Conservation (phyloP, 768 basidiomycete species). For the Hirschioporus abietinus region DNA sequence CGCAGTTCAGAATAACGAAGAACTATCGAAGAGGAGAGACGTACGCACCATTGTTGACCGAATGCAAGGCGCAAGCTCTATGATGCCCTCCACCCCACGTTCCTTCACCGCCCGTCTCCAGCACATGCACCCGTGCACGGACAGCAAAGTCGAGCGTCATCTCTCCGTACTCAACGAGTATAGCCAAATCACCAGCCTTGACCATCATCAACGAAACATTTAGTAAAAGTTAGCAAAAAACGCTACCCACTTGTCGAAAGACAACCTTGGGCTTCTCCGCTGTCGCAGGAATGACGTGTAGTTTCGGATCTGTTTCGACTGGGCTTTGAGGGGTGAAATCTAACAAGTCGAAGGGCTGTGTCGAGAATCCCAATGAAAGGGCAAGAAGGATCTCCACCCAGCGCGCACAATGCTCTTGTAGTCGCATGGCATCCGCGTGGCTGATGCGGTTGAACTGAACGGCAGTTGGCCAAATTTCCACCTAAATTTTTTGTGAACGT, state of each 20-base stretch:
- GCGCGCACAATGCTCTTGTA: constrained; percentile 18
- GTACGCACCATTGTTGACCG: constrained; percentile 50
- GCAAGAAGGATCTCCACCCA: constrained; percentile 27
- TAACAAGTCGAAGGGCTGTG: constrained; percentile 4
- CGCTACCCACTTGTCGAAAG: constrained; percentile 42
- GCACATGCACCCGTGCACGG: too few species aligned
- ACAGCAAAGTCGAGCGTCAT: too few species aligned
- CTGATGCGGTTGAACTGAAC: constrained; percentile 49
- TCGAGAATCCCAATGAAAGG: constrained; percentile 14
- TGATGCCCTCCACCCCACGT: too few species aligned
- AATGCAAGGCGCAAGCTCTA: constrained; percentile 44
- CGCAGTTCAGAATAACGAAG: not conserved
- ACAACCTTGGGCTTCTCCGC: too few species aligned
- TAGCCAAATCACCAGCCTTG: constrained; percentile 58
- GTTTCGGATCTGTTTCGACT: too few species aligned
- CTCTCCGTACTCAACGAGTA: constrained; percentile 61
- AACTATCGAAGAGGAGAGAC: not conserved
- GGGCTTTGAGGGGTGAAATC: too few species aligned
- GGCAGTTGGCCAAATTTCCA: constrained; percentile 67
- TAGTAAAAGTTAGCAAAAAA: not conserved
- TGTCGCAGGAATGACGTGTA: too few species aligned
- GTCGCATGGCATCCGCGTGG: constrained; percentile 32
- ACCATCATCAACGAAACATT: too few species aligned
- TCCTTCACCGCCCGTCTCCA: too few species aligned
- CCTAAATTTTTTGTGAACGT: constrained; percentile 31